These are phyloP conservation scores for Raffaelea albimanens DNA, from an alignment of 2,329 filamentous ascomycete species.

Conservation along the genomic window DNA sequence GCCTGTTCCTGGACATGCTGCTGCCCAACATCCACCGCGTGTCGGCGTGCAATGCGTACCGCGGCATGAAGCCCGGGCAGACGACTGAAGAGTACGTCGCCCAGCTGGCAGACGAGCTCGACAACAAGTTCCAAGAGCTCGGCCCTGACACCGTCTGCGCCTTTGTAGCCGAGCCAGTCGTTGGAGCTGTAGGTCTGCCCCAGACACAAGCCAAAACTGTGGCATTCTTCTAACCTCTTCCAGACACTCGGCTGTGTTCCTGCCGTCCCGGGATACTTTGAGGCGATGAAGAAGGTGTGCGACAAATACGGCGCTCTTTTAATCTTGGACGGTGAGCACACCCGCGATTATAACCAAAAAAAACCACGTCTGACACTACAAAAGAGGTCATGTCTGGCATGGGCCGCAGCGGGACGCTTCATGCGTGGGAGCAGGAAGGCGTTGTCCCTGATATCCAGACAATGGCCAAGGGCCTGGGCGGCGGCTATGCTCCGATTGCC, in stretches of 20 bases:
- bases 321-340: conserved; percentile 33
- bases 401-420: conserved; percentile 50
- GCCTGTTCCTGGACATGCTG: conserved; percentile 54
- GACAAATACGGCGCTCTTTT: conserved; percentile 44
- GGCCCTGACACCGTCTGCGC: conserved; percentile 59
- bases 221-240: background rate
- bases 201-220: conserved; percentile 10
- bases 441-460: conserved; percentile 52
- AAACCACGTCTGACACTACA: background rate
- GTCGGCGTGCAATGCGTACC: conserved; percentile 58
- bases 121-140: conserved; percentile 53
- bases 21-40: conserved; percentile 48
- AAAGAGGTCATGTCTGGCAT: conserved; percentile 59
- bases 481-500: conserved; percentile 51
- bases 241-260: conserved; percentile 40
- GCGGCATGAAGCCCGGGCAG: conserved; percentile 39
- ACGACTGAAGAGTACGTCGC: conserved; percentile 49
- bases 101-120: conserved; percentile 54
- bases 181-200: conserved; percentile 52
- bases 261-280: background rate
- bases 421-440: conserved; percentile 55
- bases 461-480: conserved; percentile 53
- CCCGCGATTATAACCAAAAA: background rate
- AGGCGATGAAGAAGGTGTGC: conserved; percentile 42
- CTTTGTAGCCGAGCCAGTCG: conserved; percentile 65